Base-by-base conservation (phyloP, 2,329 filamentous ascomycete genomes). In the Leptographium radiaticola region DNA sequence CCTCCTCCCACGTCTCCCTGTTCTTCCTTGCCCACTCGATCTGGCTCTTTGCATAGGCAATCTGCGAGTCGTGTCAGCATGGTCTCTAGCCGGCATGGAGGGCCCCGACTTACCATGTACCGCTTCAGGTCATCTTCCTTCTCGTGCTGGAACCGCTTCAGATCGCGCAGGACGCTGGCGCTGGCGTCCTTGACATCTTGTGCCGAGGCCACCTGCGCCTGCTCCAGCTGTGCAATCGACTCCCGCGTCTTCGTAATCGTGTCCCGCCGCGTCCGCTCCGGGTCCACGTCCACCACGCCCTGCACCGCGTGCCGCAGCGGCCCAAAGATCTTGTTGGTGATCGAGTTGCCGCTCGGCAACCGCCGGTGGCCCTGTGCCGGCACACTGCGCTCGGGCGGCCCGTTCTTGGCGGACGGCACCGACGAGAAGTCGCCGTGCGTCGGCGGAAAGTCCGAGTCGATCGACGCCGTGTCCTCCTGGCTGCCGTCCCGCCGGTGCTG, bases 191-290 rank as follows among this genome's bases (percentile, higher is more conserved):
- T 90, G 57, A 97, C 93, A 65, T 98, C 93, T 63, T 89, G 84
- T 58, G 90, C 89, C 6, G 89, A 87, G 6, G 87, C 90, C 36
- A 89, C 80, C 55, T 96, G 79, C 1, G 93, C 93, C 72, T 95
- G 89, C 68, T 97, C 90, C 52, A 98, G 76, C 72, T 96, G 79
- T 47, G 70, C 78, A 58, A 98, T 82, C 55, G 83, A 87, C 70
- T 98, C 93, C 59, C 85, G 83, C 1, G 93, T 98, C 75, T 96
- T 97, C 42, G 91, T 90, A 61, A 98, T 96, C 59, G 89, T 86
- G 66, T 98, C 93, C 53, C 93, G 80, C 52, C 93, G 79, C 45
- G 90, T 95, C 58, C 90, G 79, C 70, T 98, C 93, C 0, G 93
- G 93, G 65, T 98, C 93, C 44, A 94, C 88, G 66, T 98, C 93